These are phyloP conservation scores for Cymodocea nodosa DNA, from an alignment of 116 monocot genomes.

Conservation along the genomic window DNA sequence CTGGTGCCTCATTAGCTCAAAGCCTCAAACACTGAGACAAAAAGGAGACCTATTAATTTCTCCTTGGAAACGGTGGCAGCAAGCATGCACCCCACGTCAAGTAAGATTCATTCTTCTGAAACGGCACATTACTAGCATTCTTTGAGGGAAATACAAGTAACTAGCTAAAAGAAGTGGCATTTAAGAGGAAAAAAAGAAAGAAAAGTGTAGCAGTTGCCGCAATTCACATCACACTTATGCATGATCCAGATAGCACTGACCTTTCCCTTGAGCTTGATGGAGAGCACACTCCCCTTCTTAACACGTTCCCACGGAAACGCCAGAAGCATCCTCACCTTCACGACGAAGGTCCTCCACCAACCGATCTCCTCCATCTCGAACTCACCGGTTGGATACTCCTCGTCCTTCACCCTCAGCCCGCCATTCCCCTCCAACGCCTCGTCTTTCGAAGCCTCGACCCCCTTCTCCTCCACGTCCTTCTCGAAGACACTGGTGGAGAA, in stretches of 20 bases:
- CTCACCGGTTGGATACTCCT: constrained; percentile 52
- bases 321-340: constrained; percentile 65
- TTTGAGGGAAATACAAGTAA: too few relatives aligned
- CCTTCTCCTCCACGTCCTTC: constrained; percentile 15
- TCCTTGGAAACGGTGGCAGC: too few relatives aligned
- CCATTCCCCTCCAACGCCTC: constrained; percentile 7
- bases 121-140: too few relatives aligned
- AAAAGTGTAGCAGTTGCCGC: too few relatives aligned
- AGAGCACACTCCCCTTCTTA: constrained; percentile 79
- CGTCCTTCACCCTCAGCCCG: constrained; percentile 3
- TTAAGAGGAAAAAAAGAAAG: too few relatives aligned
- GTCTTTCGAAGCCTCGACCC: not conserved
- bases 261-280: constrained; percentile 71
- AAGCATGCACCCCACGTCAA: too few relatives aligned
- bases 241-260: constrained; percentile 6
- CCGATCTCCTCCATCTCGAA: constrained; percentile 61
- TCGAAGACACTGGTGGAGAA: constrained; percentile 20
- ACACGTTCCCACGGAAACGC: constrained; percentile 90
- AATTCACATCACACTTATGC: not conserved
- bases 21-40: too few relatives aligned
- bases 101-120: too few relatives aligned
- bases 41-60: too few relatives aligned
- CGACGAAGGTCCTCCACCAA: constrained; percentile 46
- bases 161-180: too few relatives aligned
- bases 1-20: too few relatives aligned